Conservation (phyloP, 169 alveolate species). For the Cryptosporidium parvum region DNA sequence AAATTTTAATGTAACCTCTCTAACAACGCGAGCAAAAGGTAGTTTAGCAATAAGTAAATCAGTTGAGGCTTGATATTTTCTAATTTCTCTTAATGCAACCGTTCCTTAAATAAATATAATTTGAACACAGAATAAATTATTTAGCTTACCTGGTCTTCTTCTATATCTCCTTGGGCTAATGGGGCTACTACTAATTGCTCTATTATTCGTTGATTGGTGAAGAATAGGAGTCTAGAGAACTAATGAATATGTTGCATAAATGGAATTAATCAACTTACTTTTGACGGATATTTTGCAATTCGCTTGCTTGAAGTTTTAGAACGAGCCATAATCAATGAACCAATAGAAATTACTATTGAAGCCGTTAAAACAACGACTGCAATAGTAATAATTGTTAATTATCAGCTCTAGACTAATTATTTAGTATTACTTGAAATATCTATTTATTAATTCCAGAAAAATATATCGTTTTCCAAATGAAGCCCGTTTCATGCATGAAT, state of each 20-base stretch:
- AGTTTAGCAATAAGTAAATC: conserved; percentile 93
- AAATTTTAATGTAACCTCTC: conserved; percentile 89
- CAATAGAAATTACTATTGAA: background rate
- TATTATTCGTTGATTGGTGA: conserved; percentile 50
- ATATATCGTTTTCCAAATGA: background rate
- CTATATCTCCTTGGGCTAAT: conserved; percentile 58
- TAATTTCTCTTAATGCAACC: conserved; percentile 93
- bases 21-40: conserved; percentile 95
- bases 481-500: conserved; percentile 12
- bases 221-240: conserved; percentile 44
- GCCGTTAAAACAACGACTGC: conserved; percentile 18
- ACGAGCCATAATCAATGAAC: conserved; percentile 48
- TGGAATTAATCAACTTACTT: conserved; percentile 21
- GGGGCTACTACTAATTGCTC: conserved; percentile 44
- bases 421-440: conserved; percentile 10
- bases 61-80: conserved; percentile 93
- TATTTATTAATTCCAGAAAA: conserved; percentile 11
- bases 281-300: conserved; percentile 55
- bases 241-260: background rate
- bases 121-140: background rate
- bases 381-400: background rate
- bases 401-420: background rate
- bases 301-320: conserved; percentile 71
- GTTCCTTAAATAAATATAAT: conserved; percentile 86
- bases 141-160: conserved; percentile 73